Evolutionary conservation across 1,139 yeast species (phyloP), one percentile per base, ranked within the genome.

Genomic region (Lodderomyces theae): DNA sequence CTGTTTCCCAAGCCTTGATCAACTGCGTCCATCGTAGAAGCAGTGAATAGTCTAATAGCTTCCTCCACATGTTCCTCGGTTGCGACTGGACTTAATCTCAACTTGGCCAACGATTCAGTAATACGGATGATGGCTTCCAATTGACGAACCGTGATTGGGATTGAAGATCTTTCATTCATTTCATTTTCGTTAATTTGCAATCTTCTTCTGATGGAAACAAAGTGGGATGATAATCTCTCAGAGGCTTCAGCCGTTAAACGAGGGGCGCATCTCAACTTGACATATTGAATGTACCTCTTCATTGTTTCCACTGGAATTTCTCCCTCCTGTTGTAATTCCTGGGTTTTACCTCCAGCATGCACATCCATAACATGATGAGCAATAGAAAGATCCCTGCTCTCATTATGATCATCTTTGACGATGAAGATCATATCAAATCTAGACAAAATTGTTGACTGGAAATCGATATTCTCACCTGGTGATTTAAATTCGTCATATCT

Each of bases 361-460:
- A 94, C 86, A 55, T 87, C 85, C 86, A 92, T 84, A 45, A 92
- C 98, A 62, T 94, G 98, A 49, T 80, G 81, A 3, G 99, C 99
- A 56, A 92, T 89, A 1, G 90, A 81, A 45, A 83, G 75, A 69
- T 94, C 99, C 57, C 95, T 75, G 25, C 72, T 76, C 52, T 84
- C 89, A 57, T 89, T 83, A 62, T 94, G 97, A 42, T 86, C 96
- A 64, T 92, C 99, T 58, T 89, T 92, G 43, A 92, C 96, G 54
- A 92, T 88, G 65, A 89, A 92, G 57, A 92, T 94, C 98, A 94
- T 92, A 66, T 92, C 99, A 60, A 92, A 92, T 69, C 99, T 85
- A 5, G 98, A 92, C 64, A 92, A 74, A 63, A 92, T 86, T 3
- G 99, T 92, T 2, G 96, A 87, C 66, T 92, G 98, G 70, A 92